These are phyloP conservation scores for Tylopilus rubrobrunneus DNA, from an alignment of 768 basidiomycete genomes.

Conservation along the genomic window DNA sequence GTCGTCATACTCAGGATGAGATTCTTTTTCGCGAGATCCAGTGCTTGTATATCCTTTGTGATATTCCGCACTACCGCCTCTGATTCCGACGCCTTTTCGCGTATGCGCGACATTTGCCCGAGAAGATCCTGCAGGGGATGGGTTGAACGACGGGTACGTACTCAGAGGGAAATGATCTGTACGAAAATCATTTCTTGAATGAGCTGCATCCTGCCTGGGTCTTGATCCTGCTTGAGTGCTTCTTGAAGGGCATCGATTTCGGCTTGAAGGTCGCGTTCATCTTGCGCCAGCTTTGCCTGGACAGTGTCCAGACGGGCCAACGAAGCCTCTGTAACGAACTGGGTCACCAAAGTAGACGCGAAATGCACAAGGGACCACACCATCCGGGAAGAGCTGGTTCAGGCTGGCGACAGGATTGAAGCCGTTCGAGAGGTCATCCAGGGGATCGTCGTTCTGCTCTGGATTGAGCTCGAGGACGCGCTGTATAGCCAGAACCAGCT, in stretches of 20 bases:
- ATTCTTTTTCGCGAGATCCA: conserved; percentile 93
- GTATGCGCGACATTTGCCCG: conserved; percentile 92
- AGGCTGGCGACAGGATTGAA: conserved; percentile 53
- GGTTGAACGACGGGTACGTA: conserved; percentile 3
- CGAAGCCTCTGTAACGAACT: conserved; percentile 57
- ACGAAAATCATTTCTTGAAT: conserved; percentile 98
- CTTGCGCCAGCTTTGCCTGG: conserved; percentile 61
- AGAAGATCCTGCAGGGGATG: conserved; percentile 67
- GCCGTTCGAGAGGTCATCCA: conserved; percentile 54
- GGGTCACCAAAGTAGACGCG: not conserved
- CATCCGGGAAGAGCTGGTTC: conserved; percentile 74
- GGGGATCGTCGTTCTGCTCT: conserved; percentile 43
- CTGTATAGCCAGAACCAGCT: conserved; percentile 67
- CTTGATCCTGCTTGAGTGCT: conserved; percentile 72
- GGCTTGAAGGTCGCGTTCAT: conserved; percentile 62
- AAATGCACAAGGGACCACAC: conserved; percentile 38
- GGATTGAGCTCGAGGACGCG: conserved; percentile 58
- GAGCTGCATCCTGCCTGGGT: conserved; percentile 82
- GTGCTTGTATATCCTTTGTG: too few relatives aligned
- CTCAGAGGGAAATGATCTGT: conserved; percentile 19
- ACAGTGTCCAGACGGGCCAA: conserved; percentile 69
- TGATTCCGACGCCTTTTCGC: conserved; percentile 95
- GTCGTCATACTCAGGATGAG: conserved; percentile 86
- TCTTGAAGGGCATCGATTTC: conserved; percentile 69
- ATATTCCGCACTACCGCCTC: conserved; percentile 95